Conservation (phyloP, 495 filamentous ascomycete genomes). For the Penicillium parvum region DNA sequence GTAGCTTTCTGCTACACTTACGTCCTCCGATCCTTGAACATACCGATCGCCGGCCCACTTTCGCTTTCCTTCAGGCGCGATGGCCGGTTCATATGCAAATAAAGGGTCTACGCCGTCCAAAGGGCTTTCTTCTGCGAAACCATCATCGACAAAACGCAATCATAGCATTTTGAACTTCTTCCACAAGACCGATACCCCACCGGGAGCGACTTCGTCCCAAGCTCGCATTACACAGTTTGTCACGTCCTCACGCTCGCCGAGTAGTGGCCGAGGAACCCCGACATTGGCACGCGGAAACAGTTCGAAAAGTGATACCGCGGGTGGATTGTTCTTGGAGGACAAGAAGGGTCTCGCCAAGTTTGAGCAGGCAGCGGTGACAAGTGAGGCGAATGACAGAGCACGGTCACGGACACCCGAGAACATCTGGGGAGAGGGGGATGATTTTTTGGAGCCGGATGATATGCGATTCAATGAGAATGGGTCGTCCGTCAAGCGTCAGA, state of each 20-base stretch:
- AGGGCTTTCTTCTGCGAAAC: conserved; percentile 1
- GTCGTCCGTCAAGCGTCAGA: conserved; percentile 36
- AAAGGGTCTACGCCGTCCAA: conserved; percentile 32
- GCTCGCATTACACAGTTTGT: conserved; percentile 41
- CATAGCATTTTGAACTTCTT: conserved; percentile 78
- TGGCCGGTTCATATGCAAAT: conserved; percentile 22
- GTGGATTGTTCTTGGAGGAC: conserved; percentile 42
- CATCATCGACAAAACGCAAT: conserved; percentile 48
- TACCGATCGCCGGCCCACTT: neutral
- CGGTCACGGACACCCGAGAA: conserved; percentile 33
- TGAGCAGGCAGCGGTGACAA: neutral
- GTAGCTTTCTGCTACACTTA: neutral
- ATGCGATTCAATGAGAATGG: conserved; percentile 28
- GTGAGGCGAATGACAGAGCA: conserved; percentile 6
- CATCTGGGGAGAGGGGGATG: conserved; percentile 34
- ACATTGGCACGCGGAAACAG: conserved; percentile 11
- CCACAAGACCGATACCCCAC: conserved; percentile 59
- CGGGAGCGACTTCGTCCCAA: conserved; percentile 32
- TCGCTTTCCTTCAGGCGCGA: conserved; percentile 2
- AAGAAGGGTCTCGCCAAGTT: conserved; percentile 24
- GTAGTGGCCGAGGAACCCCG: conserved; percentile 22
- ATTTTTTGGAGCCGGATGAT: conserved; percentile 10
- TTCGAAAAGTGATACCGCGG: conserved; percentile 19
- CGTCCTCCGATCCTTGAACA: neutral
- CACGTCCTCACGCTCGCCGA: conserved; percentile 18